Evolutionary conservation across 495 filamentous ascomycete genomes (phyloP), one percentile per base, ranked within the genome.

Genomic region (Lichenothelia convexa): DNA sequence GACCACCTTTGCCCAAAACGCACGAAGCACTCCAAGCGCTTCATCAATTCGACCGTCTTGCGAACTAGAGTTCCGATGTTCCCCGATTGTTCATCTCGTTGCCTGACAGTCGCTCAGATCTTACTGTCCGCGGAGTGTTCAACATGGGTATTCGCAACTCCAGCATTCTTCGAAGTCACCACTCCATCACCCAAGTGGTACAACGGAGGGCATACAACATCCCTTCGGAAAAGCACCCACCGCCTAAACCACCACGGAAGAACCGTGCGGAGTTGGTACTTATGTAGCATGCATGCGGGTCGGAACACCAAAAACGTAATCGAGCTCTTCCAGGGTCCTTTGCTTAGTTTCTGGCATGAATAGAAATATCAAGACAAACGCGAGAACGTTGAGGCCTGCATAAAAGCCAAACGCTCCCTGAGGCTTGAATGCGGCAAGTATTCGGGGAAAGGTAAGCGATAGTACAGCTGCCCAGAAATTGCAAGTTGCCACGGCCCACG

Each of bases 281-380:
- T 18, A 57, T 40, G 41, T 48, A 49, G 31, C 31, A 18, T 27
- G 24, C 21, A 18, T 35, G 18, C 36, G 26, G 3, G 53, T 56
- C 12, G 55, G 53, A 22, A 58, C 41, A 0, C 38, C 46, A 45
- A 56, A 58, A 30, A 47, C 41, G 24, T 29, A 29, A 13, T 29
- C 24, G 24, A 29, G 24, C 24, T 29, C 24, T 29, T 29, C 24
- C 24, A 86, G 67, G 3, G 78, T 81, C 21, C 69, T 64, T 49
- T 80, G 77, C 54, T 84, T 85, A 0, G 80, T 84, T 55, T 85
- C 80, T 5, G 75, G 77, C 3, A 87, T 63, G 57, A 67, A 81
- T 32, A 83, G 59, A 53, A 82, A 78, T 42, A 84, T 78, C 58
- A 79, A 62, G 21, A 73, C 43, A 13, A 82, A 62, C 5, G 76